Percentiles rank a stretch among this genome's conserved stretches.
Evolutionary conservation across 148 eudicot species (phyloP).

Genomic region (Camellia japonica): DNA sequence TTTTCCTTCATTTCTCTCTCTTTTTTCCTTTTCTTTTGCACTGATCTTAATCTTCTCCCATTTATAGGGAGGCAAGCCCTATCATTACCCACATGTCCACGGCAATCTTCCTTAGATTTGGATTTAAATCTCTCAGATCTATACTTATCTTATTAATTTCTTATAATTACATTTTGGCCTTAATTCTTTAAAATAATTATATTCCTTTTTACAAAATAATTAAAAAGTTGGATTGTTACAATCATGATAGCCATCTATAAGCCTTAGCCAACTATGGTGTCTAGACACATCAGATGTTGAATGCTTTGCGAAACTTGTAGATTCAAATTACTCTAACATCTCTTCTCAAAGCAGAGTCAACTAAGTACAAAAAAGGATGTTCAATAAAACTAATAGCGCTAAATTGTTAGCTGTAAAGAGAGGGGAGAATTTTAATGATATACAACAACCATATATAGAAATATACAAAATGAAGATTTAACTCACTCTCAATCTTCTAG

Average conservation of each 20-base stretch:
- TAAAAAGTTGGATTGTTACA: too few species aligned
- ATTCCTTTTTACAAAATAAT: too few species aligned
- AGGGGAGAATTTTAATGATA: background rate
- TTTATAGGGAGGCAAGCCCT: too few species aligned
- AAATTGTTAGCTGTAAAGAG: background rate
- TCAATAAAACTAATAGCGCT: background rate
- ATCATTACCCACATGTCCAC: too few species aligned
- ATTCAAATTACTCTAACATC: background rate
- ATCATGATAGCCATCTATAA: background rate
- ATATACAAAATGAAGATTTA: conserved; percentile 7
- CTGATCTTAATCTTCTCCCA: too few species aligned
- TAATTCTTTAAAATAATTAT: too few species aligned
- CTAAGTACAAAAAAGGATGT: background rate
- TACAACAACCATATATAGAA: background rate
- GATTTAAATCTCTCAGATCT: too few species aligned
- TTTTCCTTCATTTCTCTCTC: too few species aligned
- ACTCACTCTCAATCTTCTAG: conserved; percentile 6
- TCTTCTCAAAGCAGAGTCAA: background rate
- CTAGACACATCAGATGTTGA: background rate
- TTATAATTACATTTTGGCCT: too few species aligned
- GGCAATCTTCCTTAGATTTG: too few species aligned
- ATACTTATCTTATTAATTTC: too few species aligned
- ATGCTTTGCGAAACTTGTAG: background rate
- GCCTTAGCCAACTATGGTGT: background rate
- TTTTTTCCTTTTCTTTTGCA: too few species aligned